Base-by-base conservation (phyloP, 257 asterid genomes). In the Perilla frutescens region DNA sequence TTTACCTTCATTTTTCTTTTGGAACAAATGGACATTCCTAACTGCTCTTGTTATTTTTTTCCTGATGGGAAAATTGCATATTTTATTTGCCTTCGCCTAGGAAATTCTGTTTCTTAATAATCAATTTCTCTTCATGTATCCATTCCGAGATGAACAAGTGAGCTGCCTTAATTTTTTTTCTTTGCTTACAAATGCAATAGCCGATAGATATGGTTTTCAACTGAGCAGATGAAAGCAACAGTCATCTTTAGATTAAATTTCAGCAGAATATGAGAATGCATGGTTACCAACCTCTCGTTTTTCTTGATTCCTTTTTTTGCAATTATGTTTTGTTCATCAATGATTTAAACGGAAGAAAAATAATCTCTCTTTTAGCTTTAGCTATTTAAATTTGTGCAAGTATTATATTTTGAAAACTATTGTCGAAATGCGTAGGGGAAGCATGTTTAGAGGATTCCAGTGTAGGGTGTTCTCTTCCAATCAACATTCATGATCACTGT, bases 401-500 rank as follows among this genome's bases (percentile, higher is more conserved):
- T 20, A 20, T 20, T 20, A 1, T 20, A 20, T 0, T 20, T 20
- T 20, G 26, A 20, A 20, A 60, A 6, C 20, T 71, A 45, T 54
- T 26, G 11, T 58, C 66, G 20, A 71, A 58, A 59, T 80, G 70
- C 53, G 4, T 61, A 60, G 36, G 26, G 43, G 40, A 66, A 66
- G 58, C 37, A 20, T 64, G 45, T 34, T 36, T 12, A 40, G 26
- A 20, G 26, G 47, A 40, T 72, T 31, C 61, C 34, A 55, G 29
- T 39, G 56, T 8, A 20, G 58, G 49, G n/a, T 67, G 15, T 59
- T 13, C 75, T 66, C 4, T 50, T 60, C 71, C 70, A 36, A 48
- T 43, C 34, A n/a, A 62, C 71, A 26, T 51, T 72, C 64, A 39
- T 66, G 59, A 66, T 69, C 61, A 62, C 73, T 76, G 73, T 76